Evolutionary conservation across 1,284 basidiomycete species (phyloP), one percentile per base, ranked within the genome.

Genomic region (Malassezia psittaci): DNA sequence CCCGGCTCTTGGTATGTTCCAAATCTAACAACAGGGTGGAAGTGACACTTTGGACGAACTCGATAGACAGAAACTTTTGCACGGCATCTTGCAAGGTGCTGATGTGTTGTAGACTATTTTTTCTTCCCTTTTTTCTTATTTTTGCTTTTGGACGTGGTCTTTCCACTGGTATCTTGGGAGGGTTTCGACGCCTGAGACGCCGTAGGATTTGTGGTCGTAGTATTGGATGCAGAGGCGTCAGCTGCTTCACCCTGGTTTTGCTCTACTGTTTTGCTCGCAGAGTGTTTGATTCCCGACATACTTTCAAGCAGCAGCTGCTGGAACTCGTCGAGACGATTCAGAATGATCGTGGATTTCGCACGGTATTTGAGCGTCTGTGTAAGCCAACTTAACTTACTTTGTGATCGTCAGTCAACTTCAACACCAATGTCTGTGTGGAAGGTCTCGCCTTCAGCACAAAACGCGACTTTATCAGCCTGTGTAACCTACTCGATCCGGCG

Each of bases 261-360:
- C 29, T 18, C 33, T 16, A 7, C 34, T 10, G 32, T 13, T 35
- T 12, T 36, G 13, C 34, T 13, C 5, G 41, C 21, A 6, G 53
- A 29, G 18, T 44, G 18, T 36, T n/a, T 19, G 3, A 52, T 36
- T 32, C 53, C 60, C 5, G 61, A 39, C 84, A 89, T 89, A 76
- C 83, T 84, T 64, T 83, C 81, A 79, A 87, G 85, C 47, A 89
- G 77, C 11, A 83, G 80, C 47, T 86, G 80, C 72, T 90, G 93
- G 62, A 96, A 81, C 5, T 84, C 80, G 76, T 94, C 90, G 77
- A 96, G 94, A 63, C 90, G 85, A 79, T 93, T 91, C 62, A 96
- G 83, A 77, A 88, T 90, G 72, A 91, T 84, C 44, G 87, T 87
- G 2, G 88, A 91, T 67, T 85, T 84, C 2, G 90, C 90, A 76